Evolutionary conservation across 2,329 filamentous ascomycete genomes (phyloP).

Genomic region (Colletotrichum spaethianum): DNA sequence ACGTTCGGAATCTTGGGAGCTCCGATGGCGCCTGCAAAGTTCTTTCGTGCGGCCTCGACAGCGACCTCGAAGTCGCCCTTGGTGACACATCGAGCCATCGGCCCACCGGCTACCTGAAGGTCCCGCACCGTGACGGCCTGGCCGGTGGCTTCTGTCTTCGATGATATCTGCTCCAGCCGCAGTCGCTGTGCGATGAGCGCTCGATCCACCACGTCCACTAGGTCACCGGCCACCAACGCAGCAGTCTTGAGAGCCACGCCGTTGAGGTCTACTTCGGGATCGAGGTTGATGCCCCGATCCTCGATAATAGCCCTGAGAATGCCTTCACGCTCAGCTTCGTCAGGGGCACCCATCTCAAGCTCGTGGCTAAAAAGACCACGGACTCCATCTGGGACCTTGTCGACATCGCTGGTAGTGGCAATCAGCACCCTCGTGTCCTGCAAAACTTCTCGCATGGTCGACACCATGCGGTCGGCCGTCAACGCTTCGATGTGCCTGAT

Average conservation of each 20-base stretch:
- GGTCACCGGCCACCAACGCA: constrained; percentile 91
- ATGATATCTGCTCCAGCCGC: constrained; percentile 81
- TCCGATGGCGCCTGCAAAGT: constrained; percentile 97
- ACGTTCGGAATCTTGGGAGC: constrained; percentile 99
- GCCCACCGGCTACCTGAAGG: constrained; percentile 89
- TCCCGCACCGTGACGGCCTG: constrained; percentile 78
- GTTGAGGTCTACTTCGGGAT: constrained; percentile 86
- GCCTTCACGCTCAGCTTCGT: constrained; percentile 91
- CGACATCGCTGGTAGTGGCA: constrained; percentile 94
- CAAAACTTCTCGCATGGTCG: constrained; percentile 87
- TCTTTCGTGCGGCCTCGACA: constrained; percentile 95
- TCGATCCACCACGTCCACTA: constrained; percentile 94
- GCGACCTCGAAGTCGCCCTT: constrained; percentile 91
- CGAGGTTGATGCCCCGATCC: constrained; percentile 81
- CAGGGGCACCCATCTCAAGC: constrained; percentile 91
- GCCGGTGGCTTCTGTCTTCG: constrained; percentile 54
- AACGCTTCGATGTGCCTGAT: constrained; percentile 92
- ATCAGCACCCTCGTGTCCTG: constrained; percentile 86
- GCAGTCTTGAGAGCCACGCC: constrained; percentile 95
- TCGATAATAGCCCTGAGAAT: constrained; percentile 86
- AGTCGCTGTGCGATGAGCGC: constrained; percentile 83
- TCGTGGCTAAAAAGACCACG: constrained; percentile 95
- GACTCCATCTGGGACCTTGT: constrained; percentile 92
- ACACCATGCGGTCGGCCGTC: constrained; percentile 90
- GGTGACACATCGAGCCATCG: constrained; percentile 82